Percentiles rank a stretch among this genome's conserved stretches.
These are phyloP conservation scores for Malassezia restricta DNA, from an alignment of 1,284 basidiomycete species.

Conservation along the genomic window DNA sequence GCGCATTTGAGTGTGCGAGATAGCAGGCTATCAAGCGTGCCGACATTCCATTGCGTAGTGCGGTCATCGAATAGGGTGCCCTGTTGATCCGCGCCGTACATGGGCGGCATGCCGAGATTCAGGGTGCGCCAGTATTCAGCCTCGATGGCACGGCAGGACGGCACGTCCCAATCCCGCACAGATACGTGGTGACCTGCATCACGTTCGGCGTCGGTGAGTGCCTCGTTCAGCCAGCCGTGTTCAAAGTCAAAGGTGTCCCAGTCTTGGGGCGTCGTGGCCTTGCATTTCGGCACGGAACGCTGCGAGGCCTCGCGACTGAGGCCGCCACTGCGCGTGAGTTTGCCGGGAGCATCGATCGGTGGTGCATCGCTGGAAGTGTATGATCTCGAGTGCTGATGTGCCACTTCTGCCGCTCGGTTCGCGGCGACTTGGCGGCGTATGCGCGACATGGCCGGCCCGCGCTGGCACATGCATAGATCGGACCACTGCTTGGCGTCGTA, in stretches of 20 bases:
- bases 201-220: slow-evolving; percentile 18
- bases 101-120: slow-evolving; percentile 74
- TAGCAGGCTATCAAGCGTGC: slow-evolving; percentile 71
- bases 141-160: slow-evolving; percentile 69
- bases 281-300: not conserved
- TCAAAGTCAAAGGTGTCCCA: slow-evolving; percentile 38
- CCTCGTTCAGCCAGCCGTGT: slow-evolving; percentile 34
- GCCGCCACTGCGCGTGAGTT: slow-evolving; percentile 11
- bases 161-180: slow-evolving; percentile 26
- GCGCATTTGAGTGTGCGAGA: slow-evolving; percentile 57
- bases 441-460: slow-evolving; percentile 38
- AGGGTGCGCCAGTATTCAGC: slow-evolving; percentile 83
- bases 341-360: slow-evolving; percentile 5
- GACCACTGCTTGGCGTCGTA: slow-evolving; percentile 44
- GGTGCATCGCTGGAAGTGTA: not conserved
- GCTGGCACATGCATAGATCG: slow-evolving; percentile 29
- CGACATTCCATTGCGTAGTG: slow-evolving; percentile 83
- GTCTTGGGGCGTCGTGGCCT: slow-evolving; percentile 24
- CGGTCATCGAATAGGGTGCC: slow-evolving; percentile 73
- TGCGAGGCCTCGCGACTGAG: not conserved
- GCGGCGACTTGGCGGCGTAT: slow-evolving; percentile 37
- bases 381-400: slow-evolving; percentile 10
- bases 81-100: slow-evolving; percentile 91
- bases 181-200: slow-evolving; percentile 9
- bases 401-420: slow-evolving; percentile 15